Evolutionary conservation across 2,329 filamentous ascomycete species (phyloP).

Genomic region (Peltaster fructicola): DNA sequence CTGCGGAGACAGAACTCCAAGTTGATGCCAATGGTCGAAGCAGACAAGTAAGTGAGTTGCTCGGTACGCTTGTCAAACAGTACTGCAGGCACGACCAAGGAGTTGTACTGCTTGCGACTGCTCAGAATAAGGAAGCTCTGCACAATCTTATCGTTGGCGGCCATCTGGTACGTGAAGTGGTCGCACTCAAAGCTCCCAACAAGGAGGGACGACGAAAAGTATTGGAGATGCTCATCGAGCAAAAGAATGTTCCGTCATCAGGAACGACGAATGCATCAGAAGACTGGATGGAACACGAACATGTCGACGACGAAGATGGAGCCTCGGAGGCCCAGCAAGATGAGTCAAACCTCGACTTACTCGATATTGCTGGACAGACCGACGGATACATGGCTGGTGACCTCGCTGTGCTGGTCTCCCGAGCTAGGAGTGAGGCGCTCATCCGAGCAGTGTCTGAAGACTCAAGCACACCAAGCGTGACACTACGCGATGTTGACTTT

Average conservation of each 20-base stretch:
- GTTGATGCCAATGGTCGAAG: slow-evolving; percentile 88
- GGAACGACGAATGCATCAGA: slow-evolving; percentile 9
- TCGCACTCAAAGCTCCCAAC: slow-evolving; percentile 75
- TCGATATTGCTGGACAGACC: slow-evolving; percentile 82
- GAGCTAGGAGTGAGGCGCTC: slow-evolving; percentile 80
- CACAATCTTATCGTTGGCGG: slow-evolving; percentile 83
- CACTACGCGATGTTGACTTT: slow-evolving; percentile 60
- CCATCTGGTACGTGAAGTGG: slow-evolving; percentile 80
- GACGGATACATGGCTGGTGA: slow-evolving; percentile 98
- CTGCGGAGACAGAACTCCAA: slow-evolving; percentile 83
- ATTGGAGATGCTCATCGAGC: slow-evolving; percentile 56
- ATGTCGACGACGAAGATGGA: slow-evolving; percentile 25
- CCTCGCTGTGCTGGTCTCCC: slow-evolving; percentile 64
- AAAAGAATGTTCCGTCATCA: slow-evolving; percentile 7
- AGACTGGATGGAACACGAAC: slow-evolving; percentile 58
- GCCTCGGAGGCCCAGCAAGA: slow-evolving; percentile 18
- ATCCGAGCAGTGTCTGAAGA: slow-evolving; percentile 52
- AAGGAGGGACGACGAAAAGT: slow-evolving; percentile 77
- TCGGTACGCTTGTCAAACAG: slow-evolving; percentile 67
- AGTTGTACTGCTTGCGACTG: slow-evolving; percentile 76
- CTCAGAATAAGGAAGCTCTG: slow-evolving; percentile 79
- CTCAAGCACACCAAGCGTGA: slow-evolving; percentile 34
- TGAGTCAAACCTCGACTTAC: slow-evolving; percentile 68
- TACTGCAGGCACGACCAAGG: slow-evolving; percentile 65
- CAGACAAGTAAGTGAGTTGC: slow-evolving; percentile 75